phyloP scores from a whole-genome alignment of 768 basidiomycete genomes.

The Favolaschia claudopus region DNA sequence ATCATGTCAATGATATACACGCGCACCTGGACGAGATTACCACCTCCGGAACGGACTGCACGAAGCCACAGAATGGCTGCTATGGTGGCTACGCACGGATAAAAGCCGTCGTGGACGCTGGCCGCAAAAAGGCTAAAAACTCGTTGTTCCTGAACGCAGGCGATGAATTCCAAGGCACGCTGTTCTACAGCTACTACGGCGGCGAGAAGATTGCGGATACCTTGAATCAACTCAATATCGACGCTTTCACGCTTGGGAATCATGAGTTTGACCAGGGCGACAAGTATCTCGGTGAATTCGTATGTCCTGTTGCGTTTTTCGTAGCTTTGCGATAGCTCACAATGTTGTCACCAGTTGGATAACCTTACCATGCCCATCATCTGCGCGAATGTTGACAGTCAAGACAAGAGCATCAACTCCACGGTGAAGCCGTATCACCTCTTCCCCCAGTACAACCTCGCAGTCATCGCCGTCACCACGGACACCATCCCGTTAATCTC shows the following conservation, averaged over 20 bases:
- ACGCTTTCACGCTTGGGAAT: conserved; percentile 54
- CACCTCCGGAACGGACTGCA: conserved; percentile 45
- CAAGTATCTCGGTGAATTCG: conserved; percentile 44
- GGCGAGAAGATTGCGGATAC: conserved; percentile 49
- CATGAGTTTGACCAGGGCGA: conserved; percentile 57
- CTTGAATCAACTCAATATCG: conserved; percentile 52
- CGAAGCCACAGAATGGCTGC: conserved; percentile 44
- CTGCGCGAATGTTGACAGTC: conserved; percentile 52
- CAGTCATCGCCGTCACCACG: conserved; percentile 52
- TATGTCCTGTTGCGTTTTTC: conserved; percentile 3
- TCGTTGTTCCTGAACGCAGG: conserved; percentile 53
- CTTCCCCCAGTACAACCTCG: conserved; percentile 47
- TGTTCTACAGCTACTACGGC: conserved; percentile 54
- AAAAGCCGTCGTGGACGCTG: conserved; percentile 44
- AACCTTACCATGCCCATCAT: conserved; percentile 54
- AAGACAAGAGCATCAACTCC: conserved; percentile 39
- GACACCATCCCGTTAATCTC: conserved; percentile 47
- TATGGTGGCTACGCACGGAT: conserved; percentile 53
- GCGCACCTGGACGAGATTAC: conserved; percentile 51
- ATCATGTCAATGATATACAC: conserved; percentile 55
- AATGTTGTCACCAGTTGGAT: conserved; percentile 25
- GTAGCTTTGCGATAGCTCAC: not conserved
- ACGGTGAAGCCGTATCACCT: conserved; percentile 48
- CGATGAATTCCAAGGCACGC: conserved; percentile 57
- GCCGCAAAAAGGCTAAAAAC: conserved; percentile 40